Evolutionary conservation across 768 basidiomycete species (phyloP), one percentile per base, ranked within the genome.

Genomic region (Rhodosporidiobolus odoratus): DNA sequence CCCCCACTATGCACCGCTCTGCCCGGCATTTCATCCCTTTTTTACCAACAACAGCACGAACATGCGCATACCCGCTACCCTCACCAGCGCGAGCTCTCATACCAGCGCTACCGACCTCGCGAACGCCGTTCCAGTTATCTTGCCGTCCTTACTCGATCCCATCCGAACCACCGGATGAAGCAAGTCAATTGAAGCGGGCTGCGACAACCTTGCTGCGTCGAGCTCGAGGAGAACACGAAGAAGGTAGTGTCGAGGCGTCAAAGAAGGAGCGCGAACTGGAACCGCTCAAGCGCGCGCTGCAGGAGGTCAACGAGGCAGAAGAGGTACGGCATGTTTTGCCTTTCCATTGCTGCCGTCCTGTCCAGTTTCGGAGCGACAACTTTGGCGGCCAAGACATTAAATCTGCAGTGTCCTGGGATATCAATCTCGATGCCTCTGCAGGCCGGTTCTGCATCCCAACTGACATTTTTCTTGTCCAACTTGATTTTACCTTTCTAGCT

Each of bases 261-360:
- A 71, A 66, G 45, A 40, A 58, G 27, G 34, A 23, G 4, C 40
- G 30, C 15, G 60, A 65, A 41, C 17, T 71, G 17, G 69, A 71
- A 17, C 38, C 43, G n/a, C 13, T 71, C 15, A 23, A 45, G 38
- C 13, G 12, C 9, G 64, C 69, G 16, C 13, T 71, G 25, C 3
- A 12, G 3, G 60, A 71, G 17, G 64, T 71, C 25, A 41, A 57
- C 16, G 47, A 65, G 25, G 69, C 43, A 4, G 38, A 60, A 15
- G 64, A 71, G 65, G 69, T 71, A 40, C 32, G 60, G 27, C 23
- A 1, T 2, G 27, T n/a, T 17, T 43, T 23, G 10, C 37, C 41
- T 23, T 40, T 32, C 16, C 25, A 3, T 58, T 58, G 27, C 4
- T 50, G 41, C 32, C 19, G 15, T 4, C 32, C 9, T 38, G 27